phyloP scores from a whole-genome alignment of 768 basidiomycete species.

The Sarcodon aspratus region DNA sequence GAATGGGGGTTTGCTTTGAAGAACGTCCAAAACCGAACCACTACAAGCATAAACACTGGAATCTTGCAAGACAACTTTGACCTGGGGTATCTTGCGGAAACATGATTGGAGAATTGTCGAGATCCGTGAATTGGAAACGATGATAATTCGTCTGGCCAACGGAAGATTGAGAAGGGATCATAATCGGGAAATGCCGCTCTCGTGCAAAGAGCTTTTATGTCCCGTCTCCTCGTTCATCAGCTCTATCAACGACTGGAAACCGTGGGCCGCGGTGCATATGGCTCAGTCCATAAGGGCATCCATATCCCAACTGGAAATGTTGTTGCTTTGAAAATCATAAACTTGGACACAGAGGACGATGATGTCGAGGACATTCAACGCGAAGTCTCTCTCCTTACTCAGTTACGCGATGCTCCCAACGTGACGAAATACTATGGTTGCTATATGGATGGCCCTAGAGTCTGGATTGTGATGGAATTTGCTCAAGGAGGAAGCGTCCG shows the following conservation, averaged over 20 bases:
- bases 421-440: conserved; percentile 96
- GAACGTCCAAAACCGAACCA: conserved; percentile 56
- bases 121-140: conserved; percentile 36
- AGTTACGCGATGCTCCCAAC: conserved; percentile 82
- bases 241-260: conserved; percentile 81
- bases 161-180: too few species aligned
- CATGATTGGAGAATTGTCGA: conserved; percentile 42
- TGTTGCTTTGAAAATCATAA: conserved; percentile 97
- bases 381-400: conserved; percentile 86
- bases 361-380: conserved; percentile 95
- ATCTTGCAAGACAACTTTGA: conserved; percentile 58
- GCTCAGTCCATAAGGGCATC: conserved; percentile 87
- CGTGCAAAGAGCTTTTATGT: too few species aligned
- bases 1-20: conserved; percentile 57
- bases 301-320: conserved; percentile 78
- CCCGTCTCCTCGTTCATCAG: conserved; percentile 47
- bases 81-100: conserved; percentile 51
- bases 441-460: conserved; percentile 86
- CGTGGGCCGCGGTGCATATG: conserved; percentile 93
- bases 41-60: conserved; percentile 90
- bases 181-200: too few species aligned
- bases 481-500: conserved; percentile 92
- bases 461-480: conserved; percentile 99
- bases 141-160: too few species aligned
- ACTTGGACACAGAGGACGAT: conserved; percentile 93